Percentiles rank a stretch among this genome's conserved stretches.
Conservation (phyloP, 1,284 basidiomycete species). For the Apiotrichum sp. region DNA sequence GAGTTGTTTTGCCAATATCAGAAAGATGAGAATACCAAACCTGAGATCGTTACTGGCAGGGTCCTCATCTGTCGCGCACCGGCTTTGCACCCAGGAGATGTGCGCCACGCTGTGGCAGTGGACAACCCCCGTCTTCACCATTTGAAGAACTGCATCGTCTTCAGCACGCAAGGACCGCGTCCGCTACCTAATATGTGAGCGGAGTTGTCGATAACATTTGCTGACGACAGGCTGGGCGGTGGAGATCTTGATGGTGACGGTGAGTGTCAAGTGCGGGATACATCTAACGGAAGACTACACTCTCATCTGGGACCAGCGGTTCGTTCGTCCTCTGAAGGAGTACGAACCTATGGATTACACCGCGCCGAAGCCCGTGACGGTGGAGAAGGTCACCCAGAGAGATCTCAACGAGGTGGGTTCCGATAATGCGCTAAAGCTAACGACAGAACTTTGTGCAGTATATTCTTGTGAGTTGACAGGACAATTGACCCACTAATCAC, state of each 20-base stretch:
- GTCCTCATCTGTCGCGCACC: slow-evolving; percentile 45
- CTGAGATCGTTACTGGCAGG: slow-evolving; percentile 29
- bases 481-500: background rate
- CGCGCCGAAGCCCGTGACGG: slow-evolving; percentile 29
- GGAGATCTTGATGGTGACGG: slow-evolving; percentile 46
- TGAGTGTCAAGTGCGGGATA: background rate
- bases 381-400: slow-evolving; percentile 34
- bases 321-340: slow-evolving; percentile 30
- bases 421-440: background rate
- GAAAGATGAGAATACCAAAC: slow-evolving; percentile 23
- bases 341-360: slow-evolving; percentile 42
- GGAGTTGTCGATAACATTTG: background rate
- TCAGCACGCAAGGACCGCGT: slow-evolving; percentile 37
- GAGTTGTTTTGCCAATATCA: slow-evolving; percentile 47
- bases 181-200: slow-evolving; percentile 44
- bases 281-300: slow-evolving; percentile 33
- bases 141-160: slow-evolving; percentile 45
- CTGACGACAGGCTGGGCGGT: slow-evolving; percentile 39
- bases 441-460: slow-evolving; percentile 42
- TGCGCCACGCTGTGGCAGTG: slow-evolving; percentile 38
- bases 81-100: slow-evolving; percentile 41
- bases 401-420: slow-evolving; percentile 40
- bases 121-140: slow-evolving; percentile 38
- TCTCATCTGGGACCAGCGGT: slow-evolving; percentile 45
- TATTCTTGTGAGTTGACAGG: slow-evolving; percentile 24